Conservation (phyloP, 2,329 filamentous ascomycete genomes). For the Fusarium tricinctum region DNA sequence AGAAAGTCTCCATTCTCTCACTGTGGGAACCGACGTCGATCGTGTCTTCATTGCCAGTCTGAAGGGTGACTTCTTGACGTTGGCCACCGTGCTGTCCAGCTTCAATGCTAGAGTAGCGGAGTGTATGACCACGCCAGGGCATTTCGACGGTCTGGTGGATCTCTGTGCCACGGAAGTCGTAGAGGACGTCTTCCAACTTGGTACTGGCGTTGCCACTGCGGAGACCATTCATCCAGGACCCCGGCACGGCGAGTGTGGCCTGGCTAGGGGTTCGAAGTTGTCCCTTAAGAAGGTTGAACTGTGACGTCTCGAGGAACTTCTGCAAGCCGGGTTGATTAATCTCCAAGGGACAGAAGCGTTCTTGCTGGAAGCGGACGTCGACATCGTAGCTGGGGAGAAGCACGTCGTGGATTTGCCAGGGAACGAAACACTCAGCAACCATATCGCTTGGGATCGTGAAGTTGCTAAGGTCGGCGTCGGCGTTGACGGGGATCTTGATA, state of each 20-base stretch:
- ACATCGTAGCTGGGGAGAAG: slow-evolving; percentile 62
- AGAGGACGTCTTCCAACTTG: slow-evolving; percentile 43
- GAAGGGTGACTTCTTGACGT: slow-evolving; percentile 64
- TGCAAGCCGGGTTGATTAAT: slow-evolving; percentile 55
- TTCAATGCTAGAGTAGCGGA: slow-evolving; percentile 67
- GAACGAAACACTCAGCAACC: slow-evolving; percentile 52
- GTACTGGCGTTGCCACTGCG: background rate
- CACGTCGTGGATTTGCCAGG: slow-evolving; percentile 56
- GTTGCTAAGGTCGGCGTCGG: slow-evolving; percentile 47
- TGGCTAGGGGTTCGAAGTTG: slow-evolving; percentile 58
- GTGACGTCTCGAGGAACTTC: slow-evolving; percentile 61
- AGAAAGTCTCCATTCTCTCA: slow-evolving; percentile 38
- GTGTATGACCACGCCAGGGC: slow-evolving; percentile 59
- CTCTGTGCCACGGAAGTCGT: slow-evolving; percentile 66
- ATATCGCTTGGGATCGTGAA: slow-evolving; percentile 51
- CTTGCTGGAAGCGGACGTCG: slow-evolving; percentile 62
- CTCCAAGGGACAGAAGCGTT: slow-evolving; percentile 57
- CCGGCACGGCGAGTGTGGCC: slow-evolving; percentile 31
- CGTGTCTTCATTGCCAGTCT: slow-evolving; percentile 18
- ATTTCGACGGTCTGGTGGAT: slow-evolving; percentile 63
- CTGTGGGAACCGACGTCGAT: background rate
- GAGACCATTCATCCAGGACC: slow-evolving; percentile 12
- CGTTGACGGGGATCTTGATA: slow-evolving; percentile 52
- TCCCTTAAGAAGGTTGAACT: slow-evolving; percentile 61
- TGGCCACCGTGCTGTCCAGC: slow-evolving; percentile 65